Evolutionary conservation across 2,329 filamentous ascomycete species (phyloP).

Genomic region (Penicillium sp.): DNA sequence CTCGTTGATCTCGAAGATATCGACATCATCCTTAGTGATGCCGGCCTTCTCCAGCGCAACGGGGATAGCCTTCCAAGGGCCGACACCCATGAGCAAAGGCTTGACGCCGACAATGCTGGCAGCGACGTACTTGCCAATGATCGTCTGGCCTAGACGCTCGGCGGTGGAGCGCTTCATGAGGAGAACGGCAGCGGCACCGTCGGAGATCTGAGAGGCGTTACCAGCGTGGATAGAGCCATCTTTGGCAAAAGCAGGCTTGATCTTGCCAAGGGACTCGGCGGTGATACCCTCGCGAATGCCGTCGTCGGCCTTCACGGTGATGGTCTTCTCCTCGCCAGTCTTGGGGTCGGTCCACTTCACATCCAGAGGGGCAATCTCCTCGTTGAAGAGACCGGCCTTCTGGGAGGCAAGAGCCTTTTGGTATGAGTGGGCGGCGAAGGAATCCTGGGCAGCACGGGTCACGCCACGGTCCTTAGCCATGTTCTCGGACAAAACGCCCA

Average conservation of each 20-base stretch:
- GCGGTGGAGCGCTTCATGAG: slow-evolving; percentile 94
- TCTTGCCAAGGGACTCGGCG: slow-evolving; percentile 83
- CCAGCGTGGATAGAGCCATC: slow-evolving; percentile 93
- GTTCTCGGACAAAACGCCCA: slow-evolving; percentile 89
- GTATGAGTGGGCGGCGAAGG: slow-evolving; percentile 92
- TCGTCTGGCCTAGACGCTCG: slow-evolving; percentile 79
- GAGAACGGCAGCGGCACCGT: slow-evolving; percentile 91
- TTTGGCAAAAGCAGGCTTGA: slow-evolving; percentile 84
- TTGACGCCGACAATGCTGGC: slow-evolving; percentile 84
- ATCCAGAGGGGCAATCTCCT: slow-evolving; percentile 84
- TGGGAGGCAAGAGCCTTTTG: slow-evolving; percentile 86
- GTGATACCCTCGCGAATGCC: slow-evolving; percentile 85
- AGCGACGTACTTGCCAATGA: slow-evolving; percentile 88
- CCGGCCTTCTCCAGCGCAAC: slow-evolving; percentile 85
- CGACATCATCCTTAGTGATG: slow-evolving; percentile 83
- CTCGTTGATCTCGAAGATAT: slow-evolving; percentile 99
- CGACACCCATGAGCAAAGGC: slow-evolving; percentile 92
- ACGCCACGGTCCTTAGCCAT: slow-evolving; percentile 88
- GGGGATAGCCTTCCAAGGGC: slow-evolving; percentile 94
- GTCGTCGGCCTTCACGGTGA: slow-evolving; percentile 82
- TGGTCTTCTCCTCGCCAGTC: slow-evolving; percentile 77
- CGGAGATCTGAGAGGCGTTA: slow-evolving; percentile 92
- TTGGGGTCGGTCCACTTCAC: slow-evolving; percentile 90
- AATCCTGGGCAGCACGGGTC: slow-evolving; percentile 72
- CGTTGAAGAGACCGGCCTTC: slow-evolving; percentile 81